These are phyloP conservation scores for Cyberlindnera samutprakarnensis DNA, from an alignment of 805 yeast species.

Conservation along the genomic window DNA sequence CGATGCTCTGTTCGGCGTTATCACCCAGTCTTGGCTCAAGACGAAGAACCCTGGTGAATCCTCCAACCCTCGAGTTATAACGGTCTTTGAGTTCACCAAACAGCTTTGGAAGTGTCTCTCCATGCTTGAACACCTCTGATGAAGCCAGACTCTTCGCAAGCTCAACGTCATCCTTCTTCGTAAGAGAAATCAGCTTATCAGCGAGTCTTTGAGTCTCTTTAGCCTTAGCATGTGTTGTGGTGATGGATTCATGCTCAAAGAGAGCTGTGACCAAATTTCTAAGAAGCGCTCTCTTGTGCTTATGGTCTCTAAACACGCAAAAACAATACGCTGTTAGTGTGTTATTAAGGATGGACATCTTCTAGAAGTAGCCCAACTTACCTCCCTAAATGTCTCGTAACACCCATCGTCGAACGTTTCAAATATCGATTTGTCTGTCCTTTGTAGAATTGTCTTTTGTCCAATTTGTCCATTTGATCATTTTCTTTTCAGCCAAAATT, in stretches of 20 bases:
- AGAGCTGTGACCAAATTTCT: conserved; percentile 61
- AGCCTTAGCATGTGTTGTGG: conserved; percentile 71
- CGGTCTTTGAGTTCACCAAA: conserved; percentile 57
- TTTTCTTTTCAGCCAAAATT: no score
- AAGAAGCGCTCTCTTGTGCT: conserved; percentile 37
- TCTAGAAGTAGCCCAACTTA: conserved; percentile 1
- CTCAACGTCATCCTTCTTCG: conserved; percentile 32
- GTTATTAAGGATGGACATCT: no score
- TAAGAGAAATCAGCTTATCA: conserved; percentile 56
- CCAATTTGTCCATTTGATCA: no score
- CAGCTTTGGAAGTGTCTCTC: conserved; percentile 53
- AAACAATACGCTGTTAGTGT: no score
- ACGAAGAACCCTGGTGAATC: conserved; percentile 78
- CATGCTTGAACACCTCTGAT: conserved; percentile 39
- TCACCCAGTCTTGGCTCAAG: conserved; percentile 86
- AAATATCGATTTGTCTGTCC: no score
- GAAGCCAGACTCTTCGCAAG: conserved; percentile 27
- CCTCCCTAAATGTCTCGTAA: conserved; percentile 21
- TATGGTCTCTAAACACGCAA: conserved; percentile 16
- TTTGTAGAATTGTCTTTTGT: no score
- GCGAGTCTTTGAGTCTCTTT: conserved; percentile 57
- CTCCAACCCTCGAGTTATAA: conserved; percentile 58
- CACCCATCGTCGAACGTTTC: conserved; percentile 17
- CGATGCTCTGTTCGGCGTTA: conserved; percentile 79
- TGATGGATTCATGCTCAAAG: conserved; percentile 61